phyloP scores from a whole-genome alignment of 1,139 yeast species.

The Blastobotrys illinoisensis region DNA sequence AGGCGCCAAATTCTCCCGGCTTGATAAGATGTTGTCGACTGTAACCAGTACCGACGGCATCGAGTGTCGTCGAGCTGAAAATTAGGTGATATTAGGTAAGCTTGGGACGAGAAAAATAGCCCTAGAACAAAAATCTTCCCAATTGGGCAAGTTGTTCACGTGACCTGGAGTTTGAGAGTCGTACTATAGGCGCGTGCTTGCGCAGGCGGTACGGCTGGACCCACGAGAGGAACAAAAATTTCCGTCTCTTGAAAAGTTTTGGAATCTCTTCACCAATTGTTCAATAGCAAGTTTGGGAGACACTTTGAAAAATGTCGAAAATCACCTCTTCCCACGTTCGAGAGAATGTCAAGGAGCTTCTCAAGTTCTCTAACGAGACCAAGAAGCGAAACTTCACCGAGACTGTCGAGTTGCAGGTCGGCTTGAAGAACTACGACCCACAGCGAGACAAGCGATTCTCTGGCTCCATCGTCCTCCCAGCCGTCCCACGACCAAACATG shows the following conservation, averaged over 20 bases:
- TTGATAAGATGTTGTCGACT: no score
- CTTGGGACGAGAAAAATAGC: not conserved
- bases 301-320: conserved; percentile 67
- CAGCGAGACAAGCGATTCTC: conserved; percentile 99
- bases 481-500: conserved; percentile 99
- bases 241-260: not conserved
- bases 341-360: conserved; percentile 90
- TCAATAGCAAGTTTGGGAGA: not conserved
- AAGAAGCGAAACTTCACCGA: conserved; percentile 99
- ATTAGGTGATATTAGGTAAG: not conserved
- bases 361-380: conserved; percentile 83
- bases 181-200: not conserved
- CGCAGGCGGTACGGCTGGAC: not conserved
- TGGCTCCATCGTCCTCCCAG: conserved; percentile 97
- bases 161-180: not conserved
- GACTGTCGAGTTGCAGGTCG: conserved; percentile 99
- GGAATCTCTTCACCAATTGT: not conserved
- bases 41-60: no score
- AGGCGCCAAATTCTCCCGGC: no score
- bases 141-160: not conserved
- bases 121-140: not conserved
- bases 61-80: no score
- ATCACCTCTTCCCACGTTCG: conserved; percentile 90
- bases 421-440: conserved; percentile 99
- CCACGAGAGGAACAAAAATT: no score